These are phyloP conservation scores for Fusarium bulbicola DNA, from an alignment of 2,329 filamentous ascomycete genomes.

Conservation along the genomic window DNA sequence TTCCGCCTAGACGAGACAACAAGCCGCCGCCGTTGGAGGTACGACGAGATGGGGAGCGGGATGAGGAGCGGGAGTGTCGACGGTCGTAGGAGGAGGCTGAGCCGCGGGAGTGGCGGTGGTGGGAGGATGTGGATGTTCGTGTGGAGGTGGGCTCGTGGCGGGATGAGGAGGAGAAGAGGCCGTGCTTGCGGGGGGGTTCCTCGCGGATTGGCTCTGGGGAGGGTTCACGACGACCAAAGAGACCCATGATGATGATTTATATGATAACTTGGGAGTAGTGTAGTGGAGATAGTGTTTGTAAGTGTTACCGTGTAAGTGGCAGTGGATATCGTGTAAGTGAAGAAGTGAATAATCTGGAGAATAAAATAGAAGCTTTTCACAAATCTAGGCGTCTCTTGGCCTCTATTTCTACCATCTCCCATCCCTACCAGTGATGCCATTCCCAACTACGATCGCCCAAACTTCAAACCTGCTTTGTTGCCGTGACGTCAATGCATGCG, in stretches of 20 bases:
- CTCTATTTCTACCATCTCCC: not conserved
- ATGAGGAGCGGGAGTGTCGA: conserved; percentile 14
- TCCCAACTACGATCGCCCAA: conserved; percentile 1
- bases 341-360: not conserved
- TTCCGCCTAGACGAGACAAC: conserved; percentile 51
- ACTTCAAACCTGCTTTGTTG: conserved; percentile 31
- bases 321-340: not conserved
- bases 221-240: conserved; percentile 46
- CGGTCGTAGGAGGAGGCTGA: conserved; percentile 30
- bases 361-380: conserved; percentile 12
- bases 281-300: not conserved
- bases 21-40: conserved; percentile 47
- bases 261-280: not conserved
- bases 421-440: not conserved
- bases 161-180: conserved; percentile 47
- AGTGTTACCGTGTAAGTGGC: not conserved
- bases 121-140: conserved; percentile 38
- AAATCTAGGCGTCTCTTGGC: conserved; percentile 30
- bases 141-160: conserved; percentile 43
- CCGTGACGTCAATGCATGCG: conserved; percentile 29
- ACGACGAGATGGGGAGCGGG: conserved; percentile 19
- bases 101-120: conserved; percentile 8
- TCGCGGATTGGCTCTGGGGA: conserved; percentile 45
- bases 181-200: conserved; percentile 44
- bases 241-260: conserved; percentile 43